A percentile compares a stretch with the other conserved stretches of the same genome.
Evolutionary conservation across 257 asterid species (phyloP).

Genomic region (Mentha longifolia): DNA sequence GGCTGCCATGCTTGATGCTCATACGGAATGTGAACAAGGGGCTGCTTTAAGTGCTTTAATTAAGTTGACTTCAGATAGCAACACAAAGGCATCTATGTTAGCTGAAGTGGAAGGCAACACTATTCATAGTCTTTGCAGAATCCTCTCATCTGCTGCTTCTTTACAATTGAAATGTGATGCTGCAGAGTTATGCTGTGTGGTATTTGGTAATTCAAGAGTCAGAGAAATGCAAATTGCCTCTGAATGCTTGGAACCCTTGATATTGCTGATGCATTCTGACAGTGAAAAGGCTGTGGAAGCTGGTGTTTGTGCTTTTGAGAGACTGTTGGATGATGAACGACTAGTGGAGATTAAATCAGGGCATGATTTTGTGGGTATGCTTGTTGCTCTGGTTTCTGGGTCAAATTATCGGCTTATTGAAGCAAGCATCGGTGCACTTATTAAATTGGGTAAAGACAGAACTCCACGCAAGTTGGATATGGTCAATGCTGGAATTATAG

Average conservation of each 20-base stretch:
- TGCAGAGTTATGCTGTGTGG: conserved; percentile 71
- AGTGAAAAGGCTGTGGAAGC: conserved; percentile 66
- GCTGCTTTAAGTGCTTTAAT: conserved; percentile 74
- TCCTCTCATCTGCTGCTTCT: conserved; percentile 58
- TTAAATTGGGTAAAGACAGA: conserved; percentile 84
- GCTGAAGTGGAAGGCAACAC: conserved; percentile 74
- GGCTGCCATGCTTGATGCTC: conserved; percentile 70
- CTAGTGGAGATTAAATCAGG: conserved; percentile 62
- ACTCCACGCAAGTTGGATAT: conserved; percentile 89
- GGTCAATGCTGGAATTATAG: conserved; percentile 82
- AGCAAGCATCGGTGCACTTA: conserved; percentile 77
- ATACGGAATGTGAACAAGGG: conserved; percentile 61
- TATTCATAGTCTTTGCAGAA: conserved; percentile 58
- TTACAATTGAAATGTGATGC: conserved; percentile 71
- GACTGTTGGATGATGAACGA: conserved; percentile 75
- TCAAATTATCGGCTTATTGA: conserved; percentile 72
- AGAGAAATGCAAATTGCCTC: conserved; percentile 60
- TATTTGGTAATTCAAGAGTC: conserved; percentile 58
- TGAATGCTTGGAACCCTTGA: conserved; percentile 66
- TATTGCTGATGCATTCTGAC: conserved; percentile 71
- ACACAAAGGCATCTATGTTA: conserved; percentile 58
- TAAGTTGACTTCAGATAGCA: conserved; percentile 66
- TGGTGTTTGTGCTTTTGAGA: conserved; percentile 79
- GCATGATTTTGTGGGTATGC: conserved; percentile 67
- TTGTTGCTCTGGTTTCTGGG: conserved; percentile 71